Base-by-base conservation (phyloP, 1,284 basidiomycete genomes). In the Cutaneotrichosporon curvatum region DNA sequence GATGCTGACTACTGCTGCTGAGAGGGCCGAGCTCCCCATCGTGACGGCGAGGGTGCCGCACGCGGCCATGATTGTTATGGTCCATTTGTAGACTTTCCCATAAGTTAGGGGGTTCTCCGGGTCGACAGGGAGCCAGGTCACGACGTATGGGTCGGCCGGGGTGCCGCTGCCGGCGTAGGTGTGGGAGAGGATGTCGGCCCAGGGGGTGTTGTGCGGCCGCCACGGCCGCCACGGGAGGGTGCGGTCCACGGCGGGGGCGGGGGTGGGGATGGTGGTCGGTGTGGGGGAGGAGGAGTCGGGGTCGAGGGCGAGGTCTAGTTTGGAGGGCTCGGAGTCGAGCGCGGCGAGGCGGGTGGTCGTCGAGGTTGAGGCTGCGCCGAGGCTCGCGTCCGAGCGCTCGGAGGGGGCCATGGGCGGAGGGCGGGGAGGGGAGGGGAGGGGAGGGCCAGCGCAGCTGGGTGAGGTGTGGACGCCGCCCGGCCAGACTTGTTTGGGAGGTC, bases 111-210 rank as follows among this genome's bases (percentile, higher is more conserved):
- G 67, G 47, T 69, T 60, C 49, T 66, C 65, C 25, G 50, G 52
- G 50, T 69, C 48, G 22, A 46, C 47, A 1, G 48, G 46, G 11
- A 69, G 47, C 67, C 67, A 69, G 48, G 67, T 65, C 18, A 75
- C 61, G 14, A 74, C 55, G 51, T 62, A 74, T 0, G 73, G 73
- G 38, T 71, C 65, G 11, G 61, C 62, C 4, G 62, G 48, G 7
- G 71, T 73, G 11, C 73, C 73, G 18, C 56, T 51, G 9, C 73
- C 73, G 23, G 46, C 53, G 55, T 74, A 75, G 2, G 57, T 56
- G 40, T 63, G 53, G 12, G 55, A 46, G 28, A 72, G 40, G 46
- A 75, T 73, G 2, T 57, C 44, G 35, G 60, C 55, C 40, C 71
- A 74, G 0, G 72, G 66, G 0, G 71, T 73, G 15, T 60, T 53